A percentile compares a stretch with the other conserved stretches of the same genome.
These are phyloP conservation scores for Penicillium longicatenatum DNA, from an alignment of 495 filamentous ascomycete genomes.

Conservation along the genomic window DNA sequence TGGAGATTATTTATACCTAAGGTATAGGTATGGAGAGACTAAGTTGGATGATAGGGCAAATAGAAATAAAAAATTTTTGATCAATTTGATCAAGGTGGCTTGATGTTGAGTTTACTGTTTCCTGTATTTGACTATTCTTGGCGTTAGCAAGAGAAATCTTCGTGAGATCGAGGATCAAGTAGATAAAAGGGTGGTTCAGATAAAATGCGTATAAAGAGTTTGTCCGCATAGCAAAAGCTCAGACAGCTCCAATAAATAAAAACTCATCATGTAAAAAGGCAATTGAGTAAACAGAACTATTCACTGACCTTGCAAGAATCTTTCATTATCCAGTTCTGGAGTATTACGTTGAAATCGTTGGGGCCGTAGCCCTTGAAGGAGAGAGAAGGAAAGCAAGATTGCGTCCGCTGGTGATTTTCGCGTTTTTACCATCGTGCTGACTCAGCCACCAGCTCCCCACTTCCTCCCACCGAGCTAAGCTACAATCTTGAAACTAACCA, in stretches of 20 bases:
- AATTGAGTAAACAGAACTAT: not conserved
- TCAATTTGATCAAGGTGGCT: slow-evolving; percentile 40
- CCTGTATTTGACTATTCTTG: slow-evolving; percentile 33
- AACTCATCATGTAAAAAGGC: slow-evolving; percentile 56
- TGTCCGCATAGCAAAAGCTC: slow-evolving; percentile 61
- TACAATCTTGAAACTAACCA: not conserved
- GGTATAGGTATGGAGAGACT: slow-evolving; percentile 14
- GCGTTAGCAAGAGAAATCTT: slow-evolving; percentile 26
- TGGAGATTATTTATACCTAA: slow-evolving; percentile 18
- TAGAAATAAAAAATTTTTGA: slow-evolving; percentile 8
- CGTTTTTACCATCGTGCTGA: slow-evolving; percentile 30
- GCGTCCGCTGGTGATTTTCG: slow-evolving; percentile 18
- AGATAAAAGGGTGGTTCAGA: slow-evolving; percentile 23
- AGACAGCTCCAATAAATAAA: slow-evolving; percentile 97
- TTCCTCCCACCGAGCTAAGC: not conserved
- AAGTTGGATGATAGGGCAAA: slow-evolving; percentile 9
- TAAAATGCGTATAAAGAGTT: slow-evolving; percentile 54
- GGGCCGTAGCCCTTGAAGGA: slow-evolving; percentile 43
- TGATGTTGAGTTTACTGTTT: slow-evolving; percentile 43
- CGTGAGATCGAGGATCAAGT: slow-evolving; percentile 6
- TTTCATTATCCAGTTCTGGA: slow-evolving; percentile 32
- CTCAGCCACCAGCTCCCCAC: slow-evolving; percentile 24
- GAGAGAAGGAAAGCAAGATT: slow-evolving; percentile 18
- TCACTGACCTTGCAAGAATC: slow-evolving; percentile 38
- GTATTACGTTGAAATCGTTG: slow-evolving; percentile 15